These are phyloP conservation scores for Entomortierella beljakovae DNA, from an alignment of 192 early-diverging fungal species.

Conservation along the genomic window DNA sequence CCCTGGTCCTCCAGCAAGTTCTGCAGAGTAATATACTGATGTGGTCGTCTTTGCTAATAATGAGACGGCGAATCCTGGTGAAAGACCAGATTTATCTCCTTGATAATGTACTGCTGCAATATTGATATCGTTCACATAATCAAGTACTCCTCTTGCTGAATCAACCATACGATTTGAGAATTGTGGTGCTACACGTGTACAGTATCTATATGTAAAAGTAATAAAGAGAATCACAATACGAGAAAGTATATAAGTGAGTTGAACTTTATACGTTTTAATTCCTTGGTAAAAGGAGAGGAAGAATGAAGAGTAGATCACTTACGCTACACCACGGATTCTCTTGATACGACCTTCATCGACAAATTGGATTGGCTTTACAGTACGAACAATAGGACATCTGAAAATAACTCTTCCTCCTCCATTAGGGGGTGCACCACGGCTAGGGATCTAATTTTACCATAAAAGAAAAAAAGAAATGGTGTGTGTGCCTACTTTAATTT, in stretches of 20 bases:
- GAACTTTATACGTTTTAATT: no score
- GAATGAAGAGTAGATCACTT: conserved; percentile 42
- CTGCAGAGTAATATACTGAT: conserved; percentile 84
- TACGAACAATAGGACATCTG: conserved; percentile 83
- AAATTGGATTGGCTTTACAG: conserved; percentile 84
- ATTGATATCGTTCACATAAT: conserved; percentile 97
- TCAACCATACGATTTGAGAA: conserved; percentile 95
- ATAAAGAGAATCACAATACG: background rate
- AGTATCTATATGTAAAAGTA: conserved; percentile 47
- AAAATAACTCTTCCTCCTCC: conserved; percentile 95
- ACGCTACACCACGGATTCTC: conserved; percentile 95
- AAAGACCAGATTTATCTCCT: conserved; percentile 92
- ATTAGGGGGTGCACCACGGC: conserved; percentile 88
- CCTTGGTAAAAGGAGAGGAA: no score
- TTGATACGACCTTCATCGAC: conserved; percentile 89
- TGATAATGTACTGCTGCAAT: conserved; percentile 98
- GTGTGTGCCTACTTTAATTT: no score
- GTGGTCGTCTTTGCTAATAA: conserved; percentile 95
- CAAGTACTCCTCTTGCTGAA: conserved; percentile 85
- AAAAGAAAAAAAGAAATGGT: background rate
- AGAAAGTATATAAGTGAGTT: conserved; percentile 9
- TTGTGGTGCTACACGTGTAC: conserved; percentile 93
- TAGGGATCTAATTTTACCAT: conserved; percentile 73
- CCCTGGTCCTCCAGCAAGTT: conserved; percentile 81
- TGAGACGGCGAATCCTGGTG: conserved; percentile 92